These are phyloP conservation scores for Wickerhamomyces tratensis DNA, from an alignment of 805 yeast species.

Conservation along the genomic window DNA sequence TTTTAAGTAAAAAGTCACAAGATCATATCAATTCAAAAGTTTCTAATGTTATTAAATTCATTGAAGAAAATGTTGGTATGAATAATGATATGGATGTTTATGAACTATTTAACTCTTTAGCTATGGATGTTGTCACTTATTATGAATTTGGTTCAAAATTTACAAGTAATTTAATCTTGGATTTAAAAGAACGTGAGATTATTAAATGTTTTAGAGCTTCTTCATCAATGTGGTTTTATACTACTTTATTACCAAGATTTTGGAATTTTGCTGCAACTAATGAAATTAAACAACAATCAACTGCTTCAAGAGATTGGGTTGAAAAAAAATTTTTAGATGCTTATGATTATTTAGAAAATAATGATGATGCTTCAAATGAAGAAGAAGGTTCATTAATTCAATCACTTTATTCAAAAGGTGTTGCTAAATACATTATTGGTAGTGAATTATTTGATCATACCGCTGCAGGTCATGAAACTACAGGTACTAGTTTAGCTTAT, in stretches of 20 bases:
- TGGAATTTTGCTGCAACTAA: conserved; percentile 39
- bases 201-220: conserved; percentile 36
- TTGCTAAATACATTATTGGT: conserved; percentile 24
- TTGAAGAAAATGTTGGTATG: conserved; percentile 2
- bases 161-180: conserved; percentile 34
- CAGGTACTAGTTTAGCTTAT: conserved; percentile 56
- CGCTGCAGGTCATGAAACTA: conserved; percentile 73
- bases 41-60: conserved; percentile 14
- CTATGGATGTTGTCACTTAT: conserved; percentile 59
- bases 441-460: conserved; percentile 52
- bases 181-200: conserved; percentile 30
- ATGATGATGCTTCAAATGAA: conserved; percentile 4
- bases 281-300: conserved; percentile 27
- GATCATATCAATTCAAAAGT: conserved; percentile 24
- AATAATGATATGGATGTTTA: conserved; percentile 39
- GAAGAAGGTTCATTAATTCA: conserved; percentile 11
- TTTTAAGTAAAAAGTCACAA: conserved; percentile 24
- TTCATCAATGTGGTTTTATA: conserved; percentile 58
- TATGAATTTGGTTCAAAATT: conserved; percentile 46
- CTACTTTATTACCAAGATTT: conserved; percentile 46
- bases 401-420: conserved; percentile 14
- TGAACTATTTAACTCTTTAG: conserved; percentile 56
- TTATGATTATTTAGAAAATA: conserved; percentile 9
- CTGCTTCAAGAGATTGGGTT: conserved; percentile 36
- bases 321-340: conserved; percentile 18